phyloP scores from a whole-genome alignment of 371 early-diverging fungal genomes.

The Parasitella parasitica region DNA sequence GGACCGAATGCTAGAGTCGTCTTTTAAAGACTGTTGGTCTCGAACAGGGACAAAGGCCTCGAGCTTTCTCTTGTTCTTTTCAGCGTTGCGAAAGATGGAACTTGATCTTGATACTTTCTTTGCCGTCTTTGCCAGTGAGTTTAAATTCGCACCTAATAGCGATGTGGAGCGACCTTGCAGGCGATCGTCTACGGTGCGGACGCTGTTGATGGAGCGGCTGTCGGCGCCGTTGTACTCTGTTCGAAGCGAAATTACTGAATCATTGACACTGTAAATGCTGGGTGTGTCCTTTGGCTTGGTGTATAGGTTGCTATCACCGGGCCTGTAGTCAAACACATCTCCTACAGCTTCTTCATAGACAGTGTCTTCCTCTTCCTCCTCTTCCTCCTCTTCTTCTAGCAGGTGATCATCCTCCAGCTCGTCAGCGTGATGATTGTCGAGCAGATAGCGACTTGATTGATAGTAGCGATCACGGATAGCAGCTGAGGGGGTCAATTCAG shows the following conservation, averaged over 20 bases:
- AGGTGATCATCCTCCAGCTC: slow-evolving; percentile 7
- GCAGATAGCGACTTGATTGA: slow-evolving; percentile 23
- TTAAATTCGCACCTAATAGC: slow-evolving; percentile 13
- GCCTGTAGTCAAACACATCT: slow-evolving; percentile 26
- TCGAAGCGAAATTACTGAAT: slow-evolving; percentile 26
- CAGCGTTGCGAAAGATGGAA: slow-evolving; percentile 13
- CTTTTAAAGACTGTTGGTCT: slow-evolving; percentile 12
- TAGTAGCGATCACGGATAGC: slow-evolving; percentile 34
- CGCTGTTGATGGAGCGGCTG: slow-evolving; percentile 13
- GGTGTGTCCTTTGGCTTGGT: slow-evolving; percentile 16
- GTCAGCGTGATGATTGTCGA: slow-evolving; percentile 13
- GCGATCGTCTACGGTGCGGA: slow-evolving; percentile 25
- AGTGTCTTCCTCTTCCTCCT: slow-evolving; percentile 12
- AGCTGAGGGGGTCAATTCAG: slow-evolving; percentile 27
- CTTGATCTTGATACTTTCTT: slow-evolving; percentile 28
- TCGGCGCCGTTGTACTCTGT: slow-evolving; percentile 27
- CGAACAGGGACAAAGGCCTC: slow-evolving; percentile 24
- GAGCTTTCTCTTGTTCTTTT: slow-evolving; percentile 13
- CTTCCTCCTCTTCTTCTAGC: neutral
- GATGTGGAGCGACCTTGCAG: slow-evolving; percentile 15
- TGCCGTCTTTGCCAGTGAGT: slow-evolving; percentile 23
- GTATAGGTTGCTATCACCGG: slow-evolving; percentile 14
- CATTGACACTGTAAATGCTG: slow-evolving; percentile 25
- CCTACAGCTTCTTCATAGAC: slow-evolving; percentile 16
- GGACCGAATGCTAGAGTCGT: slow-evolving; percentile 17